Conservation (phyloP, 208 protist species). For the Leishmania arabica region DNA sequence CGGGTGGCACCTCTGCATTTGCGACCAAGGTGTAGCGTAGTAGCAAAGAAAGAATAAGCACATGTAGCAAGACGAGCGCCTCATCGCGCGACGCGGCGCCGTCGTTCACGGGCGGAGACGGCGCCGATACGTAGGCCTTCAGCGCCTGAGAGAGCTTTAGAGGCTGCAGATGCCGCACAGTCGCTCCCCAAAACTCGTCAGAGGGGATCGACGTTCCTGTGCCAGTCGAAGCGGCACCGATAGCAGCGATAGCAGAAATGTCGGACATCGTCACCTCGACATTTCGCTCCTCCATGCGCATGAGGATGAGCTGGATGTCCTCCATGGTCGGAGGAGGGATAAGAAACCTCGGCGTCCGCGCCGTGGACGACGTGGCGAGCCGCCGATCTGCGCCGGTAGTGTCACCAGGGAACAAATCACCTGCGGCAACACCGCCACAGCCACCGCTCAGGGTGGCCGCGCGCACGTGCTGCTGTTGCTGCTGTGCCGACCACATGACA, state of each 20-base stretch:
- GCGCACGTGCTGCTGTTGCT: constrained; percentile 21
- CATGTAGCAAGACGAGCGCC: constrained; percentile 18
- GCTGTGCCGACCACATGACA: constrained; percentile 46
- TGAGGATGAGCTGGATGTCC: constrained; percentile 39
- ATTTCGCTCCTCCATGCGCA: constrained; percentile 49
- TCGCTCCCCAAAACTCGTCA: constrained; percentile 25
- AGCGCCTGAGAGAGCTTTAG: constrained; percentile 20
- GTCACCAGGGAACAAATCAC: neutral
- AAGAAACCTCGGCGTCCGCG: constrained; percentile 13
- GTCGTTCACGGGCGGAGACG: neutral
- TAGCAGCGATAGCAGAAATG: constrained; percentile 30
- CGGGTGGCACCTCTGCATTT: constrained; percentile 5
- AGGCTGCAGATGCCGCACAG: constrained; percentile 19
- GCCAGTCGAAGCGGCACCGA: constrained; percentile 18
- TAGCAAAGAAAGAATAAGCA: constrained; percentile 26
- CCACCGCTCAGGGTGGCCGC: constrained; percentile 5
- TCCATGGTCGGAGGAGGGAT: constrained; percentile 22
- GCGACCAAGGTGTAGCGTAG: constrained; percentile 23
- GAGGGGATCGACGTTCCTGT: constrained; percentile 16
- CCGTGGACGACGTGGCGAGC: constrained; percentile 5
- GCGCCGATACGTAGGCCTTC: neutral
- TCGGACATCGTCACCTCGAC: constrained; percentile 35
- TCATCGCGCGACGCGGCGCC: constrained; percentile 1
- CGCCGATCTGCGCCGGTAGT: constrained; percentile 7
- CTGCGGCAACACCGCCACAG: constrained; percentile 1